Evolutionary conservation across 192 early-diverging fungal genomes (phyloP), one percentile per base, ranked within the genome.

Genomic region (Ambispora gerdemannii): DNA sequence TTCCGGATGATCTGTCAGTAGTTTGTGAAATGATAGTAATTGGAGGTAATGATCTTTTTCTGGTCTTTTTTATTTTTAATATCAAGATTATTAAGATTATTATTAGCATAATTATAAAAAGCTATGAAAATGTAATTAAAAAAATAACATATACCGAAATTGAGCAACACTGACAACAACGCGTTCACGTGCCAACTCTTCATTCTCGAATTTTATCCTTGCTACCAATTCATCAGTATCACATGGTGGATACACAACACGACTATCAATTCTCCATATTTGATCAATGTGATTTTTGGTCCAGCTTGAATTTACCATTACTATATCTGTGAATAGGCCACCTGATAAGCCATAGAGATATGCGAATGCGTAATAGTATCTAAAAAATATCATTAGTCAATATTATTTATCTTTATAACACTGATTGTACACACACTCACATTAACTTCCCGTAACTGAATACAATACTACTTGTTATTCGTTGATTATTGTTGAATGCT

Each of bases 271-370:
- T 0, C 77, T 73, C 89, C 93, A 99, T 7, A 98, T 74, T n/a
- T 80, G 60, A 67, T 92, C 88, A 55, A 99, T 93, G 70, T 99
- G 97, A 47, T 74, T 83, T 43, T 89, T 84, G 19, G 97, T 99
- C 97, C 97, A 99, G 1, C 91, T 86, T 10, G 96, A 98, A 79
- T 99, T 98, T n/a, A 90, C 90, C 91, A 97, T 92, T 0, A 95
- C 87, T 2, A 87, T 79, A 73, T 92, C 83, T 0, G 93, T 88
- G 72, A 81, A 93, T n/a, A n/a, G n/a, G 17, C 86, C 83, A 2
- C 98, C 98, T 43, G 86, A 84, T 4, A 83, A 76, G 0, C 88
- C 84, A 78, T 99, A 99, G 4, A 90, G 25, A 1, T 75, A 33
- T 4, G 93, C 91, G 70, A 97, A 95, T n/a, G 76, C 15, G 10